Percentiles rank a stretch among this genome's conserved stretches.
Evolutionary conservation across 306 rosid genomes (phyloP).

Genomic region (Malus sieversii): DNA sequence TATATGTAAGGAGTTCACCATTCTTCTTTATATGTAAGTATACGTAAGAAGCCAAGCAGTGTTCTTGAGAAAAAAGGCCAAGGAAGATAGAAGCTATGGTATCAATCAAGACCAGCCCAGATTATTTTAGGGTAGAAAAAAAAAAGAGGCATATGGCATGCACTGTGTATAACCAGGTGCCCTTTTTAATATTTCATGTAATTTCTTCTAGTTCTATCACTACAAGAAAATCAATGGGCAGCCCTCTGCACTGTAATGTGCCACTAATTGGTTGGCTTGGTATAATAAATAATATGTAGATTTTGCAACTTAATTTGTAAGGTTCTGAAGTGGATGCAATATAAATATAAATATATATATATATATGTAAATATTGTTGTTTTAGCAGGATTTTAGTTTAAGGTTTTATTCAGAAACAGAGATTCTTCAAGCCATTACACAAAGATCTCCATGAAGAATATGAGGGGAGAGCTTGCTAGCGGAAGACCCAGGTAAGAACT

Average conservation of each 20-base stretch:
- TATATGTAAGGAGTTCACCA: not conserved
- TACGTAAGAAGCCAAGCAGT: no score
- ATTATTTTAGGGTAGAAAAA: constrained; percentile 19
- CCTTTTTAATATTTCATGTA: constrained; percentile 14
- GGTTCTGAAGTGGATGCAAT: not conserved
- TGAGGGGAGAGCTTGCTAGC: not conserved
- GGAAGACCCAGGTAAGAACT: not conserved
- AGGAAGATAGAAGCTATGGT: constrained; percentile 16
- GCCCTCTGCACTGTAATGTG: constrained; percentile 5
- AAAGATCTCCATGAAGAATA: not conserved
- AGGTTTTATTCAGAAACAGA: not conserved
- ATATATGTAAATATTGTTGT: not conserved
- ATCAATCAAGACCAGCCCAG: constrained; percentile 13
- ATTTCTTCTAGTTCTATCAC: constrained; percentile 9
- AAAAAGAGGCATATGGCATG: not conserved
- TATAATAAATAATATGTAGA: constrained; percentile 13
- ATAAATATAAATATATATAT: not conserved
- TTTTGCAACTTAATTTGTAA: not conserved
- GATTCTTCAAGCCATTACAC: constrained; percentile 9
- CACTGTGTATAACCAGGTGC: not conserved
- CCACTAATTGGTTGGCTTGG: constrained; percentile 19
- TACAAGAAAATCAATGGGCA: constrained; percentile 8
- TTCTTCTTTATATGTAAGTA: not conserved
- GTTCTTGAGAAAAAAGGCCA: no score
- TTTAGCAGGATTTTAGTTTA: not conserved